Evolutionary conservation across 2,329 filamentous ascomycete genomes (phyloP), one percentile per base, ranked within the genome.

Genomic region (Colletotrichum brevisporum): DNA sequence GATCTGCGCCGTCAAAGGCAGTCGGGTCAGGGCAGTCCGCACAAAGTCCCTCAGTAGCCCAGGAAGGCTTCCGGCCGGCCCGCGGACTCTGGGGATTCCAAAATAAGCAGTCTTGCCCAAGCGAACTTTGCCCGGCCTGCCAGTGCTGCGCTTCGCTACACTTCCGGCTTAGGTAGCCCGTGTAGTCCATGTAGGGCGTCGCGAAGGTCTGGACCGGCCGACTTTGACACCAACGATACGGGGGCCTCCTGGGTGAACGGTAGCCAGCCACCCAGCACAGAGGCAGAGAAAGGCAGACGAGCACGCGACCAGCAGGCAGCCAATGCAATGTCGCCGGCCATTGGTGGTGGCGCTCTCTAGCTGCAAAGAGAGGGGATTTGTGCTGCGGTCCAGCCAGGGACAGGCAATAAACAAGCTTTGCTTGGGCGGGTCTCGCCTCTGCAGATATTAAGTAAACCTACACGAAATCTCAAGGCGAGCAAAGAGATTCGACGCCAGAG

Each of bases 341-440:
- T 48, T 58, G 55, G 55, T 24, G 53, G 53, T 18, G 41, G 26
- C 59, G 13, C 59, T 39, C 13, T 62, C n/a, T 48, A 43, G 41
- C 41, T 43, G 16, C 16, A 15, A 10, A 15, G 13, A 43, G 13
- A n/a, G 41, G 13, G 16, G 41, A n/a, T 15, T 43, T 43, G 26
- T 53, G 12, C 13, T n/a, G 18, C 16, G 16, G 21, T 43, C 24
- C 27, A 47, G 21, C 59, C 31, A 36, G 43, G 66, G 31, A 36
- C 55, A 47, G 41, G 43, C 50, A 53, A 13, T n/a, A 26, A 68
- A 69, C 61, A 69, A 69, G 62, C 66, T 69, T 69, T 69, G 50
- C 45, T 36, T 8, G 31, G 10, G 31, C 31, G 31, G 31, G 54
- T 16, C 43, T 50, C 43, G 41, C 31, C 43, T 18, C 18, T 41